Conservation (phyloP, 495 filamentous ascomycete species). For the Gamarada debralockiae region DNA sequence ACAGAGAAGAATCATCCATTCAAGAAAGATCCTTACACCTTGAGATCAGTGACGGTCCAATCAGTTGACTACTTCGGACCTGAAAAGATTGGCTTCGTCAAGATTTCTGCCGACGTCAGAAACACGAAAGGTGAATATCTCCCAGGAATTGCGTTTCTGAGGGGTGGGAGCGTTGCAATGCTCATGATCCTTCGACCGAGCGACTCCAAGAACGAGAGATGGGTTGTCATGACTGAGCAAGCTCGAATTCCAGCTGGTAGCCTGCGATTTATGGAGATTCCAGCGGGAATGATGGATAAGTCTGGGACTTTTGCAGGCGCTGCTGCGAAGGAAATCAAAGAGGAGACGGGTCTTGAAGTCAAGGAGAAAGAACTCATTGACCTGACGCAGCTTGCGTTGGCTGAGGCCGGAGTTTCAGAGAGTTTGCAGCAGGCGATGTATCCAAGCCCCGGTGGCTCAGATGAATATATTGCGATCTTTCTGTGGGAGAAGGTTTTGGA, state of each 20-base stretch:
- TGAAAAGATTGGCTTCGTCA: constrained; percentile 67
- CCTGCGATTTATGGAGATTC: constrained; percentile 71
- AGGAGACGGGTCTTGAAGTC: constrained; percentile 62
- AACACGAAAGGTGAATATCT: constrained; percentile 61
- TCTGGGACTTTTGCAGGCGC: constrained; percentile 66
- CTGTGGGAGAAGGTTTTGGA: constrained; percentile 66
- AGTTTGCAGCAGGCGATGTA: constrained; percentile 61
- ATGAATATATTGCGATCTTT: constrained; percentile 79
- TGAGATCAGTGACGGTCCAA: constrained; percentile 68
- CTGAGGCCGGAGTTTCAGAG: constrained; percentile 12
- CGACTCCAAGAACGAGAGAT: constrained; percentile 47
- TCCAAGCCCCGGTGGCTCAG: constrained; percentile 74
- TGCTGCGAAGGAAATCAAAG: constrained; percentile 75
- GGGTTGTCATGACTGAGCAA: constrained; percentile 75
- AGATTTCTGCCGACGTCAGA: constrained; percentile 60
- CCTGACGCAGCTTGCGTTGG: constrained; percentile 57
- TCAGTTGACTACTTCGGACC: constrained; percentile 63
- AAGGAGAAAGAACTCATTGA: constrained; percentile 55
- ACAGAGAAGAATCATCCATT: constrained; percentile 58
- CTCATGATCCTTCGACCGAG: constrained; percentile 69
- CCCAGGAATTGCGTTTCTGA: constrained; percentile 74
- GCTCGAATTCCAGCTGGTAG: constrained; percentile 75
- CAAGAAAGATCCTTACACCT: constrained; percentile 60
- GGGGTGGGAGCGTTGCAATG: constrained; percentile 79
- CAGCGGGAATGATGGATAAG: constrained; percentile 86